A percentile compares a stretch with the other conserved stretches of the same genome.
Evolutionary conservation across 257 asterid species (phyloP).

Genomic region (Echites panduratus): DNA sequence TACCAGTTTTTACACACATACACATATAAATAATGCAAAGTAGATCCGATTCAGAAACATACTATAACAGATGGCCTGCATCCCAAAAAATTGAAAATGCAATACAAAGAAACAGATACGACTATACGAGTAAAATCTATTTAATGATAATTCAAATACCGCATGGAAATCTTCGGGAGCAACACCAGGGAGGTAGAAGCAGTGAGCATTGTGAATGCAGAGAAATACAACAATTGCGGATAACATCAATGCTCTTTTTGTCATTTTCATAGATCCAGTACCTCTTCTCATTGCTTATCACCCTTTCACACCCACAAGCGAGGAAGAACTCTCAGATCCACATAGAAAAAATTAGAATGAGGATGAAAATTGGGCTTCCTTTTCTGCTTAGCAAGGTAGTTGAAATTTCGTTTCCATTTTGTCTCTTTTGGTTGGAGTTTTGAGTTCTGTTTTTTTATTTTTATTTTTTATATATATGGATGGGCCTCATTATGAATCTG

Average conservation of each 20-base stretch:
- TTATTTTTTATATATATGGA: not conserved
- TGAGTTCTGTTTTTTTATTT: not conserved
- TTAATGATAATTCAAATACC: slow-evolving; percentile 26
- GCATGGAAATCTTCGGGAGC: slow-evolving; percentile 77
- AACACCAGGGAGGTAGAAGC: slow-evolving; percentile 83
- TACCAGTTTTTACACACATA: not conserved
- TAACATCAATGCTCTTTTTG: slow-evolving; percentile 6
- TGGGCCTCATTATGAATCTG: too few species aligned
- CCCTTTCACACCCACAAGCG: not conserved
- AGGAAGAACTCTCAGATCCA: slow-evolving; percentile 15
- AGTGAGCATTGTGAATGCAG: slow-evolving; percentile 36
- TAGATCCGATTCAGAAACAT: slow-evolving; percentile 1
- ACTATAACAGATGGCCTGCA: not conserved
- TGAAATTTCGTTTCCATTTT: not conserved
- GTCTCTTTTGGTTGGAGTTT: not conserved
- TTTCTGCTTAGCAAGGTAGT: not conserved
- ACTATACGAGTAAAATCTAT: too few species aligned
- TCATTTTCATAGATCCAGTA: slow-evolving; percentile 18
- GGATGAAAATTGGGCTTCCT: not conserved
- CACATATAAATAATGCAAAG: not conserved
- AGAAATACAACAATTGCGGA: slow-evolving; percentile 30
- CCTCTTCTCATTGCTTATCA: slow-evolving; percentile 17
- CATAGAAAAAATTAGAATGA: too few species aligned
- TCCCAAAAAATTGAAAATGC: not conserved
- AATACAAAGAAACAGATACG: not conserved